Conservation (phyloP, 2,329 filamentous ascomycete species). For the Fusarium udum region DNA sequence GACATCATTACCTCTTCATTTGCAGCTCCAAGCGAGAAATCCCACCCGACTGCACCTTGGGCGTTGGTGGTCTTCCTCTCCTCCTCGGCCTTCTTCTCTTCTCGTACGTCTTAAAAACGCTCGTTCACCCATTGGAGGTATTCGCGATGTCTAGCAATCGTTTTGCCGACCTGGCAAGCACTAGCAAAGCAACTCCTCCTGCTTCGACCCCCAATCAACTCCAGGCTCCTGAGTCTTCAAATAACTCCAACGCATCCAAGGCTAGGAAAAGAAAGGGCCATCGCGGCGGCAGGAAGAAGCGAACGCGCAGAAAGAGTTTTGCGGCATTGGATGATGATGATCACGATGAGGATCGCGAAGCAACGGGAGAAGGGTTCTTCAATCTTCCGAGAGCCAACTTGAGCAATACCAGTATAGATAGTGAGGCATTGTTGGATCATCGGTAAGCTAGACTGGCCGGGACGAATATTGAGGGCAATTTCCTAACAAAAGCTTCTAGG, state of each 20-base stretch:
- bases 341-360: slow-evolving; percentile 50
- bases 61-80: slow-evolving; percentile 7
- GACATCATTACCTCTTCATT: slow-evolving; percentile 42
- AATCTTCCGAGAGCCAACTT: slow-evolving; percentile 64
- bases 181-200: slow-evolving; percentile 18
- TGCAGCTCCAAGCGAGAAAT: slow-evolving; percentile 20
- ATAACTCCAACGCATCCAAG: slow-evolving; percentile 32
- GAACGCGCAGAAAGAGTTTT: slow-evolving; percentile 82
- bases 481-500: slow-evolving; percentile 47
- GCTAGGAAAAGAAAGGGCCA: slow-evolving; percentile 75
- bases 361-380: slow-evolving; percentile 58
- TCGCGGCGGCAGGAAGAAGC: slow-evolving; percentile 81
- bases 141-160: slow-evolving; percentile 48
- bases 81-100: neutral
- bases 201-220: slow-evolving; percentile 18
- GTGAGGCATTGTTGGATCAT: slow-evolving; percentile 87
- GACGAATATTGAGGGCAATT: neutral
- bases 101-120: neutral
- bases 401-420: slow-evolving; percentile 89
- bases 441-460: slow-evolving; percentile 59
- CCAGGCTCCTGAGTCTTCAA: slow-evolving; percentile 26
- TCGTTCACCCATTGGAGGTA: neutral
- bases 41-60: neutral
- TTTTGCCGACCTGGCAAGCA: slow-evolving; percentile 41
- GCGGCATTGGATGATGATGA: slow-evolving; percentile 69